These are phyloP conservation scores for Obelidium mucronatum DNA, from an alignment of 192 early-diverging fungal genomes.

Conservation along the genomic window DNA sequence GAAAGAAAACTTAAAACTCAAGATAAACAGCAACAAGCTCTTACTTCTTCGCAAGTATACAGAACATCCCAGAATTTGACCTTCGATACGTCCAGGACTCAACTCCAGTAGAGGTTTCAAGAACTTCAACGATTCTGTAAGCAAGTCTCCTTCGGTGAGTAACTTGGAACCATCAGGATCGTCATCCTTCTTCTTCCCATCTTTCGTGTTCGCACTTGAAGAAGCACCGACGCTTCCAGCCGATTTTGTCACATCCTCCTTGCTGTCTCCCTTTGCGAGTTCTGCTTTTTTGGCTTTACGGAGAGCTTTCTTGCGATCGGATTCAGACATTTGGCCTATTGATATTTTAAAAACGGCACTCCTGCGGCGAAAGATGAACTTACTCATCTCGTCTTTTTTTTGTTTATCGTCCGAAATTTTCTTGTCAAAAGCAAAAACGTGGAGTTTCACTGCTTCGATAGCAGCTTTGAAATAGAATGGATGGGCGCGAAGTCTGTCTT, in stretches of 20 bases:
- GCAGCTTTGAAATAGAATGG: slow-evolving; percentile 79
- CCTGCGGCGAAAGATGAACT: background rate
- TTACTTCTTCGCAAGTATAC: slow-evolving; percentile 73
- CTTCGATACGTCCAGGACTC: slow-evolving; percentile 63
- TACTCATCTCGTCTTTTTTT: slow-evolving; percentile 52
- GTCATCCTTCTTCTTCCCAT: slow-evolving; percentile 57
- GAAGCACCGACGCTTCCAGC: slow-evolving; percentile 40
- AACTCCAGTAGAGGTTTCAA: slow-evolving; percentile 73
- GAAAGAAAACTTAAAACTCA: background rate
- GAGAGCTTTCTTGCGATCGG: slow-evolving; percentile 78
- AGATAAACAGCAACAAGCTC: background rate
- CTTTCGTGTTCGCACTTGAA: slow-evolving; percentile 2
- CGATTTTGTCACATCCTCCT: slow-evolving; percentile 51
- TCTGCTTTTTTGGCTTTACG: slow-evolving; percentile 82
- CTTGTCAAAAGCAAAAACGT: slow-evolving; percentile 61
- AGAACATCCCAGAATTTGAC: slow-evolving; percentile 67
- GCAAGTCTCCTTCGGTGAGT: slow-evolving; percentile 67
- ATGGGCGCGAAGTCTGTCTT: slow-evolving; percentile 76
- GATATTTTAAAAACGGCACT: background rate
- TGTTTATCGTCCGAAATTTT: slow-evolving; percentile 55
- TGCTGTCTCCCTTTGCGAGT: slow-evolving; percentile 63
- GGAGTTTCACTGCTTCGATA: slow-evolving; percentile 72
- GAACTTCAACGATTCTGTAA: slow-evolving; percentile 81
- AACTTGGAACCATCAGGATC: slow-evolving; percentile 79
- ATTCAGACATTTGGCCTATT: slow-evolving; percentile 68